Evolutionary conservation across 768 basidiomycete genomes (phyloP), one percentile per base, ranked within the genome.

Genomic region (Rhizopogon vinicolor): DNA sequence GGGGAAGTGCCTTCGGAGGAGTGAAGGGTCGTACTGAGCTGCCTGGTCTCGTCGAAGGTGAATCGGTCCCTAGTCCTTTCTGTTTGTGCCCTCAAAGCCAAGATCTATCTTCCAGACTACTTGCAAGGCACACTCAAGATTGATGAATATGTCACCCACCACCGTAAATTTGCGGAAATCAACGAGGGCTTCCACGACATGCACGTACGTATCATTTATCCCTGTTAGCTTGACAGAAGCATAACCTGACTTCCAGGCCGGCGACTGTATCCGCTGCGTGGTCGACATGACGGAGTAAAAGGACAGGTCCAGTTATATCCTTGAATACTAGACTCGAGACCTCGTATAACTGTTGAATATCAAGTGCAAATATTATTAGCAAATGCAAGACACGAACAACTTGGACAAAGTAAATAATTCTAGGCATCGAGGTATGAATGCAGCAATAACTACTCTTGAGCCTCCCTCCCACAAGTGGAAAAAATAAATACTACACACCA

Each of bases 1-100:
- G 93, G 65, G 97, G 97, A 43, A 78, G 83, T 37, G 97, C 97
- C 2, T 99, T 98, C 65, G 97, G 97, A 54, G 97, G 97, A 51
- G 95, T 99, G 61, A 98, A 98, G 76, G 97, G 96, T 37, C 84
- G 97, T 55, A 93, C 95, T 16, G 96, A 98, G 73, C 77, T 98
- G 41, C 95, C 95, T 43, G 91, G 91, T 22, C 84, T 98, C 35
- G 94, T 98, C 7, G 86, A 95, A 70, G 91, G 92, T 91, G 57
- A 62, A 72, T 59, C 33, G 9, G 39, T 49, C n/a, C 35, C 35
- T 9, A 16, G 5, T 52, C 29, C 33, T 42, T 40, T 39, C 18
- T 18, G 0, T 18, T 16, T 9, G n/a, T 44, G 16, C 22, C 14
- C 48, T 39, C 31, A 18, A 10, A 10, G 10, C 52, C 31, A 45